phyloP scores from a whole-genome alignment of 345 rosid species.

The Syzygium oleosum region DNA sequence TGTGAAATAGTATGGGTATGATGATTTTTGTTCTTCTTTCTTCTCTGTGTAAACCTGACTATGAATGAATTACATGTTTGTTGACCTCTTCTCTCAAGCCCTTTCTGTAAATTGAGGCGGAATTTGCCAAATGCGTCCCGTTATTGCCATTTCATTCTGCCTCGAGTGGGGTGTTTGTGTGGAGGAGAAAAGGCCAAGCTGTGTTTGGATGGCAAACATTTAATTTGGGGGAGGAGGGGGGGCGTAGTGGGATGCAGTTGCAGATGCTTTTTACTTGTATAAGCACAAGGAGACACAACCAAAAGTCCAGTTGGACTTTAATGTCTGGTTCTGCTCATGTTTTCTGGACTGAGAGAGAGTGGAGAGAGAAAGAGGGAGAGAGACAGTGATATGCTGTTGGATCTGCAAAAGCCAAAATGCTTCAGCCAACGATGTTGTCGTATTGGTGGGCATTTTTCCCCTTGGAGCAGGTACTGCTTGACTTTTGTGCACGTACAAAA shows the following conservation, averaged over 20 bases:
- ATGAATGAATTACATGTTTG: neutral
- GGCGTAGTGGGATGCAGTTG: neutral
- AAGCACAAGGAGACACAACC: neutral
- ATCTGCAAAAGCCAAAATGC: slow-evolving; percentile 1
- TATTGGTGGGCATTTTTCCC: neutral
- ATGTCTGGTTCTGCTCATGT: neutral
- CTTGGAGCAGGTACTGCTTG: neutral
- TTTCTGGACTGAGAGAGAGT: neutral
- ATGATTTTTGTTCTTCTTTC: neutral
- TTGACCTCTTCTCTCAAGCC: neutral
- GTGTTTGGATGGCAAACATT: neutral
- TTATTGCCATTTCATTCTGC: neutral
- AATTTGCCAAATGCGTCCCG: neutral
- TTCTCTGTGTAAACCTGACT: neutral
- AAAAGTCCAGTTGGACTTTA: neutral
- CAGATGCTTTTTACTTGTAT: neutral
- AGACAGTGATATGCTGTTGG: neutral
- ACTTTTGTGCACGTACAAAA: neutral
- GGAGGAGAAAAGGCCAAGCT: neutral
- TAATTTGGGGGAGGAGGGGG: neutral
- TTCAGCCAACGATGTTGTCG: neutral
- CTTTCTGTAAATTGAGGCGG: neutral
- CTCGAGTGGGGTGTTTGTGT: neutral
- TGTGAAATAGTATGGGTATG: neutral
- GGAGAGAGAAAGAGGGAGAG: neutral